Evolutionary conservation across 345 rosid species (phyloP).

Genomic region (Boechera retrofracta): DNA sequence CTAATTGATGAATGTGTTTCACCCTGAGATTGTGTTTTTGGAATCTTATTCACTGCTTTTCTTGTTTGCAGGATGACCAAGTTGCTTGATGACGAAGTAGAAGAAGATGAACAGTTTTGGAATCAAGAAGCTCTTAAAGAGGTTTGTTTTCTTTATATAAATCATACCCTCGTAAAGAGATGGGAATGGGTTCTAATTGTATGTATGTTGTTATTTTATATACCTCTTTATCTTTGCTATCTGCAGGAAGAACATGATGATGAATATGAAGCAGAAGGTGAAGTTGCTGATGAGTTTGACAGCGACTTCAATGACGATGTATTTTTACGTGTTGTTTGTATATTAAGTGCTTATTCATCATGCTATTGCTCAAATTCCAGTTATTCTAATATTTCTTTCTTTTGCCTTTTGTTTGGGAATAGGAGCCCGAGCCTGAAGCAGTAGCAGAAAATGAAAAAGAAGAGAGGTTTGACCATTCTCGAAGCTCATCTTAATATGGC

Average conservation of each 20-base stretch:
- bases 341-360: constrained; percentile 13
- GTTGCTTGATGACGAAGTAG: constrained; percentile 82
- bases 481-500: not conserved
- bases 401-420: constrained; percentile 19
- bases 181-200: not conserved
- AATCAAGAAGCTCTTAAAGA: constrained; percentile 95
- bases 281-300: constrained; percentile 90
- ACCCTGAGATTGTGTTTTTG: not conserved
- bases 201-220: constrained; percentile 1
- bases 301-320: constrained; percentile 95
- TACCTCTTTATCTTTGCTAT: constrained; percentile 22
- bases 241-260: constrained; percentile 79
- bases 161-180: not conserved
- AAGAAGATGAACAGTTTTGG: constrained; percentile 94
- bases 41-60: not conserved
- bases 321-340: constrained; percentile 43
- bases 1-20: not conserved
- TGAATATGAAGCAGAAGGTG: constrained; percentile 79
- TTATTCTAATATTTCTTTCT: not conserved
- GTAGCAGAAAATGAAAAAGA: constrained; percentile 64
- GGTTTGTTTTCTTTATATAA: constrained; percentile 40
- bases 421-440: constrained; percentile 94
- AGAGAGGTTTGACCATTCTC: constrained; percentile 52
- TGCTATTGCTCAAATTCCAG: not conserved
- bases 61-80: constrained; percentile 70